phyloP scores from a whole-genome alignment of 1,284 basidiomycete species.

The Trametes polyzona region DNA sequence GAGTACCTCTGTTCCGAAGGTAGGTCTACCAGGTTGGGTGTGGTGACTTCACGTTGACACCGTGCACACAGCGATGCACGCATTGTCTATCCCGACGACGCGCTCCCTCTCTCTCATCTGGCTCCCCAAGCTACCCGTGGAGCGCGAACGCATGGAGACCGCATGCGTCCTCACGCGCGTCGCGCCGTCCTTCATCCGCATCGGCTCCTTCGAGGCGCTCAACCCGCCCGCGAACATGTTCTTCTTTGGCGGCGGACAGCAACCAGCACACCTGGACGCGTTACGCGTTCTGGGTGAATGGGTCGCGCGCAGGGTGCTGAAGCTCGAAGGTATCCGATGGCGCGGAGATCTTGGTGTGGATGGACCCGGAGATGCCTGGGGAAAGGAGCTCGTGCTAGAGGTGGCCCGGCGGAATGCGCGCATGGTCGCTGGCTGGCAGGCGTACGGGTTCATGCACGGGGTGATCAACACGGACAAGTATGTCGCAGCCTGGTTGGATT shows the following conservation, averaged over 20 bases:
- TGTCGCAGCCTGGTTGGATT: slow-evolving; percentile 23
- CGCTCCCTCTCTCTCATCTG: slow-evolving; percentile 84
- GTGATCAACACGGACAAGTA: slow-evolving; percentile 98
- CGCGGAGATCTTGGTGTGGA: slow-evolving; percentile 25
- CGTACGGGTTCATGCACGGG: slow-evolving; percentile 90
- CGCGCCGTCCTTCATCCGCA: slow-evolving; percentile 89
- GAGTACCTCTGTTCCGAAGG: slow-evolving; percentile 92
- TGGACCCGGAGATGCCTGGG: slow-evolving; percentile 63
- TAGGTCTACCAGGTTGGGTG: slow-evolving; percentile 30
- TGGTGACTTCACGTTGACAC: neutral
- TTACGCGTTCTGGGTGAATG: slow-evolving; percentile 77
- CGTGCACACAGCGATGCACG: slow-evolving; percentile 73
- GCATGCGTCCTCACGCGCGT: slow-evolving; percentile 85
- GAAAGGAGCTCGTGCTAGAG: slow-evolving; percentile 73
- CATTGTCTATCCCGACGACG: slow-evolving; percentile 87
- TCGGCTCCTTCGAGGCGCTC: slow-evolving; percentile 90
- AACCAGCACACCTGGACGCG: slow-evolving; percentile 76
- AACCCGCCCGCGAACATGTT: slow-evolving; percentile 72
- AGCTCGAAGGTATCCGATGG: slow-evolving; percentile 44
- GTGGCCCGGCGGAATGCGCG: slow-evolving; percentile 81
- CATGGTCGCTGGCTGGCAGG: slow-evolving; percentile 96
- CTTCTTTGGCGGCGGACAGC: slow-evolving; percentile 76
- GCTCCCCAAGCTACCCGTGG: slow-evolving; percentile 76
- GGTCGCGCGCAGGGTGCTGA: slow-evolving; percentile 64
- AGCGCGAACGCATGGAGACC: slow-evolving; percentile 79